Percentiles rank a stretch among this genome's conserved stretches.
These are phyloP conservation scores for Mortierella polycephala DNA, from an alignment of 371 early-diverging fungal genomes.

Conservation along the genomic window DNA sequence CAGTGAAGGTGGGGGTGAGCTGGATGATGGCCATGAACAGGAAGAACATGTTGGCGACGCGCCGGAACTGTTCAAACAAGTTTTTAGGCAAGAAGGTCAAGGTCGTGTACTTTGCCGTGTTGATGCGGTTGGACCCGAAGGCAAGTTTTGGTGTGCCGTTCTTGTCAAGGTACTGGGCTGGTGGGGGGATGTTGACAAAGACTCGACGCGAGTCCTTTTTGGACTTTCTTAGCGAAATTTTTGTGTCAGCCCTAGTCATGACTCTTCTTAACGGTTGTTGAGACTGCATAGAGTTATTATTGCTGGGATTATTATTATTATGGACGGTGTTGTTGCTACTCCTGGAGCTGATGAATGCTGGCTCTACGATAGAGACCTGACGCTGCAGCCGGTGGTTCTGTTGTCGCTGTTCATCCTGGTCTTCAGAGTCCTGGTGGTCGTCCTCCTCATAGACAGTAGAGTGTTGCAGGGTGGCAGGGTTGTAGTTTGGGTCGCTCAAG, in stretches of 20 bases:
- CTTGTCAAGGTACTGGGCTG: slow-evolving; percentile 61
- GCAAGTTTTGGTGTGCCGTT: slow-evolving; percentile 62
- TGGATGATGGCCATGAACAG: slow-evolving; percentile 93
- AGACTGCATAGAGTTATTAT: not conserved
- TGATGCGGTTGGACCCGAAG: slow-evolving; percentile 74
- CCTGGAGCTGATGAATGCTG: not conserved
- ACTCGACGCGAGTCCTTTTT: slow-evolving; percentile 64
- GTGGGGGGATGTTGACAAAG: slow-evolving; percentile 74
- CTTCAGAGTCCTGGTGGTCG: slow-evolving; percentile 3
- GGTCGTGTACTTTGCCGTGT: slow-evolving; percentile 94
- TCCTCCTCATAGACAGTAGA: slow-evolving; percentile 20
- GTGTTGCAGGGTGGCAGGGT: slow-evolving; percentile 19
- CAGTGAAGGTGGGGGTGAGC: slow-evolving; percentile 80
- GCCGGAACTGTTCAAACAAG: slow-evolving; percentile 95
- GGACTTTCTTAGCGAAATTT: slow-evolving; percentile 52
- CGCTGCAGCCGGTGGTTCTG: slow-evolving; percentile 9
- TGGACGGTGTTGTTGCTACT: slow-evolving; percentile 6
- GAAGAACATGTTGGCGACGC: slow-evolving; percentile 98
- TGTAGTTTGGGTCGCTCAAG: slow-evolving; percentile 48
- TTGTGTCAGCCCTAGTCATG: slow-evolving; percentile 48
- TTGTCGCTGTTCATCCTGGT: not conserved
- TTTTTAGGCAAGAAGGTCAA: slow-evolving; percentile 95
- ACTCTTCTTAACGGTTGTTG: slow-evolving; percentile 23
- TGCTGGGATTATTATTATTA: slow-evolving; percentile 2
- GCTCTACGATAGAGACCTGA: slow-evolving; percentile 34